Base-by-base conservation (phyloP, 805 yeast genomes). In the Spathaspora arborariae region DNA sequence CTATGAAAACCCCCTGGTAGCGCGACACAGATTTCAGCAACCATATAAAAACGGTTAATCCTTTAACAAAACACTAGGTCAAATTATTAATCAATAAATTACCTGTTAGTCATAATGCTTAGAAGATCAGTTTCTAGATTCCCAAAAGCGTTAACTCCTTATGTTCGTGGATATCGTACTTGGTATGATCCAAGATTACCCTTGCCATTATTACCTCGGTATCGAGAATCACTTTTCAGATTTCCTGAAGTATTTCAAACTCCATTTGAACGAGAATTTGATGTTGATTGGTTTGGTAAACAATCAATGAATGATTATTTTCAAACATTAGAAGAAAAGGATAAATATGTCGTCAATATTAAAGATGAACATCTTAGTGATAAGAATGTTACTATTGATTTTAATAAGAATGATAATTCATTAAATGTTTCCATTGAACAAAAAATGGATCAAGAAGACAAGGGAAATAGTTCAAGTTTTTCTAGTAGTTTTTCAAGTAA, bases 401-500 rank as follows among this genome's bases (percentile, higher is more conserved):
- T 39, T n/a, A 39, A 27, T 19, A 39, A 27, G 30, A 18, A 21
- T 16, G 42, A 24, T 19, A 39, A 39, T 15, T 15, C 42, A 9
- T 39, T 39, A 13, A 5, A 16, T 10, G 19, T 39, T 39, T 19
- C 37, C 19, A 34, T 33, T 20, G 4, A 41, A 16, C 38, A 41
- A 34, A 41, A 30, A 15, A n/a, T 30, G 18, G 18, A 41, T 21
- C 21, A 41, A n/a, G 20, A 41, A 20, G 26, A 41, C 7, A 41
- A 41, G 37, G 38, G 20, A 5, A n/a, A 13, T 13, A 22, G 8
- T 6, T 41, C 44, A 2, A 41, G 27, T 6, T 41, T 41, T 18
- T 7, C 33, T 7, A 41, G 44, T 20, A 41, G 34, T 27, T 41
- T 41, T 19, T 18, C 20, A 2, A 34, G 38, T 21, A 41, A 20